A percentile compares a stretch with the other conserved stretches of the same genome.
These are phyloP conservation scores for Neurospora discreta DNA, from an alignment of 495 filamentous ascomycete species.

Conservation along the genomic window DNA sequence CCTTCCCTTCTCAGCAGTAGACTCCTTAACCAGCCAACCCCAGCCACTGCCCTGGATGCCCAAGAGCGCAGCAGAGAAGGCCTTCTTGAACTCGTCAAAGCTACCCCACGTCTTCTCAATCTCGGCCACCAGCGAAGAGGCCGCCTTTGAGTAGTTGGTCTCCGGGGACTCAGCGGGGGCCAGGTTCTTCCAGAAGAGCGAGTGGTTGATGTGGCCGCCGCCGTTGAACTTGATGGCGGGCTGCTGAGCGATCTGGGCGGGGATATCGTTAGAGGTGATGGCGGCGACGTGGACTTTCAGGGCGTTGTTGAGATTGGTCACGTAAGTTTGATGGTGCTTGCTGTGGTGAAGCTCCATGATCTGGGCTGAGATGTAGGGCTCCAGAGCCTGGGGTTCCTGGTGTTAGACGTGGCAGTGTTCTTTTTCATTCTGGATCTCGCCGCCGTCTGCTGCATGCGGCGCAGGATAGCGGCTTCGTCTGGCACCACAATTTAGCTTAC, in stretches of 20 bases:
- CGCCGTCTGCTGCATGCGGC: background rate
- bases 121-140: constrained; percentile 46
- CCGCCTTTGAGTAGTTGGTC: constrained; percentile 45
- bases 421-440: background rate
- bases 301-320: constrained; percentile 57
- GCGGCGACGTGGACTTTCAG: constrained; percentile 43
- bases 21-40: constrained; percentile 84
- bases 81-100: constrained; percentile 60
- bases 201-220: constrained; percentile 87
- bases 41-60: constrained; percentile 52
- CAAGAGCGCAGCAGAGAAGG: constrained; percentile 61
- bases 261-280: constrained; percentile 30
- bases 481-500: constrained; percentile 18
- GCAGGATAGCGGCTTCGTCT: background rate
- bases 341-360: constrained; percentile 87
- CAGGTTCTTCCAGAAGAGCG: constrained; percentile 88
- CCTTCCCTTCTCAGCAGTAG: constrained; percentile 45
- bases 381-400: constrained; percentile 47
- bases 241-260: constrained; percentile 64
- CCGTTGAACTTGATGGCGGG: constrained; percentile 81
- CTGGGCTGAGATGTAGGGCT: constrained; percentile 80
- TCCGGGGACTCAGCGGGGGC: constrained; percentile 57
- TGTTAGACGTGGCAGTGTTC: background rate
- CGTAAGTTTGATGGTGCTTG: constrained; percentile 65
- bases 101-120: constrained; percentile 58